A percentile compares a stretch with the other conserved stretches of the same genome.
Evolutionary conservation across 805 yeast genomes (phyloP).

Genomic region (Debaryomyces prosopidis): DNA sequence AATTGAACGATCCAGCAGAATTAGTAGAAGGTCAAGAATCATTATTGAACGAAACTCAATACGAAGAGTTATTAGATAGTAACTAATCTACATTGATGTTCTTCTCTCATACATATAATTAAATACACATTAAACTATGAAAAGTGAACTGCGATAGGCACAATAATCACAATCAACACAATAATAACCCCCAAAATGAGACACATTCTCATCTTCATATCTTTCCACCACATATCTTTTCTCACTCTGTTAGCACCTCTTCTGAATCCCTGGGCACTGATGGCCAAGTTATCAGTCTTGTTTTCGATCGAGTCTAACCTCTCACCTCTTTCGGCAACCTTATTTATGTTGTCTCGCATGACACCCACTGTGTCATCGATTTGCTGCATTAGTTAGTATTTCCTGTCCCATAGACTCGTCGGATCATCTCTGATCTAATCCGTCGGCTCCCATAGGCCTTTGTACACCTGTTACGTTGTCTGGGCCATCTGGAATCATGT

Average conservation of each 20-base stretch:
- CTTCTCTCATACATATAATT: slow-evolving; percentile 1
- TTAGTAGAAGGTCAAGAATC: slow-evolving; percentile 38
- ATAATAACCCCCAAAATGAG: slow-evolving; percentile 74
- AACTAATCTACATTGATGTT: background rate
- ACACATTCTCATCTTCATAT: slow-evolving; percentile 94
- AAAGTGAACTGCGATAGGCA: slow-evolving; percentile 91
- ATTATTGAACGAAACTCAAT: slow-evolving; percentile 55
- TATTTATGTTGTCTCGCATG: slow-evolving; percentile 96
- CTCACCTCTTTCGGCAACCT: slow-evolving; percentile 94
- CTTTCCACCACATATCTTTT: slow-evolving; percentile 99
- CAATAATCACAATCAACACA: slow-evolving; percentile 82
- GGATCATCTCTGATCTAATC: too few relatives aligned
- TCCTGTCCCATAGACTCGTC: too few relatives aligned
- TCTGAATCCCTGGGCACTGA: slow-evolving; percentile 90
- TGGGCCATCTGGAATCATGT: background rate
- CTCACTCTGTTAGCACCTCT: slow-evolving; percentile 96
- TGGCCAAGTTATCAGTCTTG: slow-evolving; percentile 89
- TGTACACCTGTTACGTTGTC: too few relatives aligned
- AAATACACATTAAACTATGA: slow-evolving; percentile 10
- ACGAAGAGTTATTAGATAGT: slow-evolving; percentile 51
- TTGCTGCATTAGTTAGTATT: slow-evolving; percentile 50
- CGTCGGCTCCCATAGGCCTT: too few relatives aligned
- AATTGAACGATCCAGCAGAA: slow-evolving; percentile 44
- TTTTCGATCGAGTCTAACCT: slow-evolving; percentile 88
- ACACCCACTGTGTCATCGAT: slow-evolving; percentile 95